A percentile compares a stretch with the other conserved stretches of the same genome.
Conservation (phyloP, 768 basidiomycete species). For the Psilocybe cyanescens region DNA sequence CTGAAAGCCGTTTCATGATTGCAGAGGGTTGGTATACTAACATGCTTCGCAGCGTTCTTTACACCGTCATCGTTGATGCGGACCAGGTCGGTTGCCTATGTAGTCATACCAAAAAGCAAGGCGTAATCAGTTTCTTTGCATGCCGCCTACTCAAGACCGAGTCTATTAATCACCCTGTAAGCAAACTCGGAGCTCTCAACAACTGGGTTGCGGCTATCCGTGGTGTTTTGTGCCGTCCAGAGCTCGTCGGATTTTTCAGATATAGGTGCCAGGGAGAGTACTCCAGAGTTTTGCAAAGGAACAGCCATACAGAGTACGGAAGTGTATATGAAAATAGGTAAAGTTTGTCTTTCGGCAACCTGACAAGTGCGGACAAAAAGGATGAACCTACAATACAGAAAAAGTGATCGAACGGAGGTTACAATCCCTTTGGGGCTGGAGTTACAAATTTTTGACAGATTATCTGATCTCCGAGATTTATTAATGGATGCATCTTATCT, state of each 20-base stretch:
- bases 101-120: slow-evolving; percentile 1
- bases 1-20: background rate
- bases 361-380: background rate
- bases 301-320: background rate
- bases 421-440: slow-evolving; percentile 5
- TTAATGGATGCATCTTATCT: background rate
- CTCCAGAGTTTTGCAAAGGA: background rate
- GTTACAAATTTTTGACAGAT: background rate
- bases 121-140: slow-evolving; percentile 9
- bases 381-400: background rate
- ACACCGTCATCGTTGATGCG: slow-evolving; percentile 64
- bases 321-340: background rate
- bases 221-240: slow-evolving; percentile 23
- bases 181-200: slow-evolving; percentile 59
- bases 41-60: slow-evolving; percentile 66
- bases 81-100: slow-evolving; percentile 63
- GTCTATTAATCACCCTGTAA: slow-evolving; percentile 48
- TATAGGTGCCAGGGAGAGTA: slow-evolving; percentile 5
- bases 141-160: background rate
- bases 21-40: slow-evolving; percentile 32
- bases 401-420: slow-evolving; percentile 13
- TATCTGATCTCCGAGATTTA: background rate
- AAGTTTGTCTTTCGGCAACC: background rate
- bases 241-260: slow-evolving; percentile 32
- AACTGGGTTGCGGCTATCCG: slow-evolving; percentile 55